Evolutionary conservation across 306 rosid genomes (phyloP).

Genomic region (Fragaria vesca): DNA sequence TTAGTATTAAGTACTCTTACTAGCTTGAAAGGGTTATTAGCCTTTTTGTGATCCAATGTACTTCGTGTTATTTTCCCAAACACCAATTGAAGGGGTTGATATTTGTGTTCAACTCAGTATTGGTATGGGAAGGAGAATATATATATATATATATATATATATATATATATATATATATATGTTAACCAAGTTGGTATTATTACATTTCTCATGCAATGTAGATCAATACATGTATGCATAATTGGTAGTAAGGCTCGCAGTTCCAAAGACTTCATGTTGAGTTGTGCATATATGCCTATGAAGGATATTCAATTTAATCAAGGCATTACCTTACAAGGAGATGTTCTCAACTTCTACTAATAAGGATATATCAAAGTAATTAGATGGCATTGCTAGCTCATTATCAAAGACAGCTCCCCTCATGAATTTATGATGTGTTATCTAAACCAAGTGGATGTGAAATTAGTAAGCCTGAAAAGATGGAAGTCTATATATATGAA

Average conservation of each 20-base stretch:
- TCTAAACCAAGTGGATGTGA: neutral
- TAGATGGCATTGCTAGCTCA: neutral
- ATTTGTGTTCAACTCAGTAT: neutral
- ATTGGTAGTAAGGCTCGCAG: neutral
- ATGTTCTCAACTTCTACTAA: neutral
- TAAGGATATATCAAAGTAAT: neutral
- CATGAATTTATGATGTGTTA: neutral
- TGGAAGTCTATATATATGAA: neutral
- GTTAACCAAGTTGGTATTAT: neutral
- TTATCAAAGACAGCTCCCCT: neutral
- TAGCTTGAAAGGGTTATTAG: too few species aligned
- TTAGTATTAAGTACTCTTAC: neutral
- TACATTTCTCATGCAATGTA: neutral
- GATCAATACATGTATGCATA: neutral
- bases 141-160: neutral
- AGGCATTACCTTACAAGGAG: neutral
- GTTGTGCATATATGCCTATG: neutral
- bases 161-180: neutral
- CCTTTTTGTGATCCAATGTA: too few species aligned
- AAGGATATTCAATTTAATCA: neutral
- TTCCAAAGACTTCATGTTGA: neutral
- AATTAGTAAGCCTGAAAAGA: neutral
- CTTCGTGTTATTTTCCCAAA: too few species aligned
- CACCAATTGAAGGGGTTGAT: neutral
- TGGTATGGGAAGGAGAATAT: too few species aligned